Base-by-base conservation (phyloP, 306 rosid genomes). In the Senna tora region DNA sequence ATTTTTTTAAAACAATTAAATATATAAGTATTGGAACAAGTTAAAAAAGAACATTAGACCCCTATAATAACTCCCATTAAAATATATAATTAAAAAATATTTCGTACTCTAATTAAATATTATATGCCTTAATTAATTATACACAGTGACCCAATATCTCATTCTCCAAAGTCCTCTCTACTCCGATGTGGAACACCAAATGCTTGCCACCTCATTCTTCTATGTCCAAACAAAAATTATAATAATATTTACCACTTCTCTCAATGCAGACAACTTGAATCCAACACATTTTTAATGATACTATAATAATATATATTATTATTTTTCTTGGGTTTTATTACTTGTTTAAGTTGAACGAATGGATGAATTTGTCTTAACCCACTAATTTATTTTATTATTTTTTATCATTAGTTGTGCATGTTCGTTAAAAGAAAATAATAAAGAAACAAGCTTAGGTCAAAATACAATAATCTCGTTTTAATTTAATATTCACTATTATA, bases 341-440 rank as follows among this genome's bases (percentile, higher is more conserved):
- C 67, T 75, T 75, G 51, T 81, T 86, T 74, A 81, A 61, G 80
- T 62, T 67, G 67, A 64, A 76, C 58, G 77, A 67, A 80, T 76
- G 83, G 45, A 12, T 34, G n/a, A 52, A 63, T 66, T 83, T 76
- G 82, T 78, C 82, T 75, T 25, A 53, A 72, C 73, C 73, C 83
- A 79, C 87, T 65, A 51, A 36, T 68, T 45, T 72, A 60, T 25
- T 43, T 64, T 66, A 68, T 50, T 69, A n/a, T 17, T 59, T 72
- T 73, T 36, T 46, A 32, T 46, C 42, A 58, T 25, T 41, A 54
- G 53, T 63, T 43, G 45, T 67, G 55, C 71, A 38, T 46, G 53
- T 77, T 16, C 53, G 63, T 68, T 77, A 39, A 76, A 81, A 42
- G 4, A 6, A 71, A 50, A 73, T 64, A 62, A n/a, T 41, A 38